Conservation (phyloP, 805 yeast species). For the Maudiozyma turicensis region DNA sequence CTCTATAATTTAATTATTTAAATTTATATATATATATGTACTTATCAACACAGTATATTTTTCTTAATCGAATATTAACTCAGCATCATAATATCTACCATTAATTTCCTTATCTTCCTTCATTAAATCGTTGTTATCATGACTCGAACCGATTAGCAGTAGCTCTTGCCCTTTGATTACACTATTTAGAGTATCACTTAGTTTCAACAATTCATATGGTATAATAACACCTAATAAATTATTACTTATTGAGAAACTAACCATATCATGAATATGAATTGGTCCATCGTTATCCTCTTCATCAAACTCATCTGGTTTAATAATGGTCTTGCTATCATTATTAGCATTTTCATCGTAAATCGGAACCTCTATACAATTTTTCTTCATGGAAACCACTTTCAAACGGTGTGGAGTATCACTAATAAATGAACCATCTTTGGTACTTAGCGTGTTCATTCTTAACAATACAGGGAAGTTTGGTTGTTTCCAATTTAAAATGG, state of each 20-base stretch:
- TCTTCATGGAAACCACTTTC: slow-evolving; percentile 16
- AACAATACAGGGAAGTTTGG: slow-evolving; percentile 94
- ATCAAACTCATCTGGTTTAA: neutral
- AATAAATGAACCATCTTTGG: slow-evolving; percentile 9
- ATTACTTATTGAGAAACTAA: slow-evolving; percentile 68
- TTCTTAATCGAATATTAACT: slow-evolving; percentile 14
- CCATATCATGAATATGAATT: slow-evolving; percentile 57
- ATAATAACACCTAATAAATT: slow-evolving; percentile 79
- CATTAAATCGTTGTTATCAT: slow-evolving; percentile 13
- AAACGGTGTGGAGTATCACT: slow-evolving; percentile 27
- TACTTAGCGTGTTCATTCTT: slow-evolving; percentile 58
- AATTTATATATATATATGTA: neutral
- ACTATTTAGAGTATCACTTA: slow-evolving; percentile 69
- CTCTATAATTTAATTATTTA: neutral
- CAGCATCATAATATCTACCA: slow-evolving; percentile 16
- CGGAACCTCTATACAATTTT: neutral
- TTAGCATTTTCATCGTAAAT: neutral
- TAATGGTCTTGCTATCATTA: neutral
- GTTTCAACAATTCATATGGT: slow-evolving; percentile 55
- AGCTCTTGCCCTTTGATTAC: slow-evolving; percentile 73
- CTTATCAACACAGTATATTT: neutral
- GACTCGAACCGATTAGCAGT: slow-evolving; percentile 62
- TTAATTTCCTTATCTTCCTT: slow-evolving; percentile 14
- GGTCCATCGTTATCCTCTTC: neutral
- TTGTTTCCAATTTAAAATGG: slow-evolving; percentile 94